Conservation (phyloP, 495 filamentous ascomycete species). For the Ascobolus immersus region DNA sequence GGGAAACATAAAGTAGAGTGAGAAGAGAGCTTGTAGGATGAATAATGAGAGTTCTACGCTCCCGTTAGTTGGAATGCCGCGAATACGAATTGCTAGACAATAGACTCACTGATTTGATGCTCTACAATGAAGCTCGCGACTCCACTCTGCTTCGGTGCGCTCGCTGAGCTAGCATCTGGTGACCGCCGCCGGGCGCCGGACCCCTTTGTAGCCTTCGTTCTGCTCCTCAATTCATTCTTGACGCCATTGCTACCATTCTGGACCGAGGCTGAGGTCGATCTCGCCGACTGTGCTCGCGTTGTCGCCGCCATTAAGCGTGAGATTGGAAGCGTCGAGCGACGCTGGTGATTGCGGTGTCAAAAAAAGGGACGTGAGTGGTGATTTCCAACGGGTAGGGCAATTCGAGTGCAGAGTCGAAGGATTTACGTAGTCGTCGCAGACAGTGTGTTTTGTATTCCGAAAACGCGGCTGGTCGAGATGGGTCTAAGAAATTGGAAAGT, state of each 20-base stretch:
- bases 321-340: too few species aligned
- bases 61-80: constrained; percentile 1
- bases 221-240: constrained; percentile 10
- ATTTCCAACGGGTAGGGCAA: too few species aligned
- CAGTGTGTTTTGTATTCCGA: too few species aligned
- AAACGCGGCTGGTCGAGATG: too few species aligned
- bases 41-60: constrained; percentile 46
- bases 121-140: constrained; percentile 20
- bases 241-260: constrained; percentile 11
- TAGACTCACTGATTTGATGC: constrained; percentile 26
- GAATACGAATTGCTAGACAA: neutral
- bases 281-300: too few species aligned
- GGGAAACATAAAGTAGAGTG: constrained; percentile 57
- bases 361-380: too few species aligned
- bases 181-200: constrained; percentile 12
- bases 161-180: constrained; percentile 19
- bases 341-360: too few species aligned
- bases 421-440: too few species aligned
- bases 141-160: constrained; percentile 19
- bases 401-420: too few species aligned
- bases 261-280: constrained; percentile 7
- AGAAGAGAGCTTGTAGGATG: constrained; percentile 46
- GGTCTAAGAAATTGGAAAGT: too few species aligned
- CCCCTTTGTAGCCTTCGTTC: constrained; percentile 11
- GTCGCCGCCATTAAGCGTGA: too few species aligned